phyloP scores from a whole-genome alignment of 2,329 filamentous ascomycete genomes.

The Phaeosphaeria sp. region DNA sequence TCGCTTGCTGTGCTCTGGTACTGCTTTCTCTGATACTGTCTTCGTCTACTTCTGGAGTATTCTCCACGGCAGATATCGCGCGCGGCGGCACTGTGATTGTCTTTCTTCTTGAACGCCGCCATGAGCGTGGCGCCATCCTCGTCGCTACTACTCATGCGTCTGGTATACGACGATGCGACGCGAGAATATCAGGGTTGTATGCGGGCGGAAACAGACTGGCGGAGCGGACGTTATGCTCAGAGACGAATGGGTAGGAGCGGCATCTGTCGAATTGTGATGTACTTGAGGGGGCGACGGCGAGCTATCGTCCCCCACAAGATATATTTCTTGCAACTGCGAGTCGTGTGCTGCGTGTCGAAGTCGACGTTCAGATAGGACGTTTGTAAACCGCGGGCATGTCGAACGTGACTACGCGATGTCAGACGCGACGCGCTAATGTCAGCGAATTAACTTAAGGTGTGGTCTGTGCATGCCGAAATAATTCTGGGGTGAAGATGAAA shows the following conservation, averaged over 20 bases:
- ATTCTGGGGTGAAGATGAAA: background rate
- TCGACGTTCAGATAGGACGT: background rate
- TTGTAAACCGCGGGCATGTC: background rate
- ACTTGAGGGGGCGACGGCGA: background rate
- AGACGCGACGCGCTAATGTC: slow-evolving; percentile 1
- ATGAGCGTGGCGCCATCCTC: slow-evolving; percentile 34
- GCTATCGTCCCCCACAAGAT: background rate
- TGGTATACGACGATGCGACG: background rate
- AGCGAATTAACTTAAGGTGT: background rate
- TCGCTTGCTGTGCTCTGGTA: background rate
- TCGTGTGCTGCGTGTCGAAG: background rate
- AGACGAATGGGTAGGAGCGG: background rate
- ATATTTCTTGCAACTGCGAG: background rate
- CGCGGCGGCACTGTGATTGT: slow-evolving; percentile 15
- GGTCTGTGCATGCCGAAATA: slow-evolving; percentile 4
- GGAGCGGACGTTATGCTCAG: background rate
- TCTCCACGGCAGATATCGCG: slow-evolving; percentile 18
- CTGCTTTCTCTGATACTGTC: slow-evolving; percentile 9
- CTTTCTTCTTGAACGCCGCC: slow-evolving; percentile 34
- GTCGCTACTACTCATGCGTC: slow-evolving; percentile 34
- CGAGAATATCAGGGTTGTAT: too few species aligned
- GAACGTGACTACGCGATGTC: slow-evolving; percentile 20
- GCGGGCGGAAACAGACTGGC: too few species aligned
- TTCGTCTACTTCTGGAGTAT: slow-evolving; percentile 16
- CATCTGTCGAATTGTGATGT: background rate